Conservation (phyloP, 164 flowering plant genomes). For the Vitis amurensis region DNA sequence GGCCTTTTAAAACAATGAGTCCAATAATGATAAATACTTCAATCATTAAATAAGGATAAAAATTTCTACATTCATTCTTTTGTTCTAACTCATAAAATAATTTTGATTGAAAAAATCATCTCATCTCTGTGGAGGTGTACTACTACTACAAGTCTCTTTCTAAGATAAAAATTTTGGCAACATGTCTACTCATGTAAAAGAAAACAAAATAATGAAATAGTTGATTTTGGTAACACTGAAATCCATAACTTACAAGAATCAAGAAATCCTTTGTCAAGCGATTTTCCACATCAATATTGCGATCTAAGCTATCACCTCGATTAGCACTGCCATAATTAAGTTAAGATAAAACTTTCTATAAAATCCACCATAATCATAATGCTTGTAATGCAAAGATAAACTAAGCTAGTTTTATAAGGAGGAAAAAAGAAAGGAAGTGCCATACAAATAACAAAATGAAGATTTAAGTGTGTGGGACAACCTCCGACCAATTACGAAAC, state of each 20-base stretch:
- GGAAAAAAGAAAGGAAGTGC: background rate
- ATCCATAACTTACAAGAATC: slow-evolving; percentile 71
- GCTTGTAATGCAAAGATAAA: background rate
- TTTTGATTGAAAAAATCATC: background rate
- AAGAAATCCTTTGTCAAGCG: slow-evolving; percentile 71
- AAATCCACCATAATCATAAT: background rate
- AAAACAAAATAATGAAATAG: background rate
- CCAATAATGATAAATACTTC: too few species aligned
- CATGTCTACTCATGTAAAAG: background rate
- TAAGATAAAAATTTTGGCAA: background rate
- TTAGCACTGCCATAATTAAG: slow-evolving; percentile 69
- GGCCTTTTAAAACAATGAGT: too few species aligned
- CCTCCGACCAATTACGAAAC: slow-evolving; percentile 99
- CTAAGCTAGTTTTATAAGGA: background rate
- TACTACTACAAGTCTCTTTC: background rate
- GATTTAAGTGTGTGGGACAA: slow-evolving; percentile 29
- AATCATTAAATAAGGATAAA: background rate
- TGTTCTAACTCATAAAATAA: background rate
- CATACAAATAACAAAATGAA: background rate
- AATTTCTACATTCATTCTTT: background rate
- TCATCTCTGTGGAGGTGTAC: background rate
- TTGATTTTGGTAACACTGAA: background rate
- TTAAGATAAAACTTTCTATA: background rate
- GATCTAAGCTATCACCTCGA: slow-evolving; percentile 99
- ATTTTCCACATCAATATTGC: slow-evolving; percentile 82